Evolutionary conservation across 805 yeast genomes (phyloP), one percentile per base, ranked within the genome.

Genomic region (Yamadazyma insecticola): DNA sequence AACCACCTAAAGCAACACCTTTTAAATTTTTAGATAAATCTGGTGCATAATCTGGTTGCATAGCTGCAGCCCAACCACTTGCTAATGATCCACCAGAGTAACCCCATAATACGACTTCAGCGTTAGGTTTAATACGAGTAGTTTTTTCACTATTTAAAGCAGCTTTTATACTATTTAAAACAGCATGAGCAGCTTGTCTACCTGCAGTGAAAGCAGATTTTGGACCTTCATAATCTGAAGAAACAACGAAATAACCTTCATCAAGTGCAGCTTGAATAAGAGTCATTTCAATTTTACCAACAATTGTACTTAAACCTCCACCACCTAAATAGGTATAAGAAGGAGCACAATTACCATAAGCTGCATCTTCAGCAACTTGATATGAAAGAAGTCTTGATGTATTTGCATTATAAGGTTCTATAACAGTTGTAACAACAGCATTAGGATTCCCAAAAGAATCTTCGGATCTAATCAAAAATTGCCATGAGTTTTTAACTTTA

Each of bases 61-160:
- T 36, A 6, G 54, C 48, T 2, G 60, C 55, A 10, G 64, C 65
- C 68, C 68, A 62, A 6, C 57, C 50, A n/a, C 57, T 33, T 8
- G 67, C 62, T 18, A 60, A 33, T 1, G 63, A 46, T 6, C 66
- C 67, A 11, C 68, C 68, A 4, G 63, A 55, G 30, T 54, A 62
- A 1, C 68, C 68, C 59, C 58, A 57, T 24, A 61, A 16, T 5
- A 37, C 42, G 1, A 44, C 36, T 13, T 41, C 33, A 4, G 53
- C 53, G 28, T 42, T 40, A 5, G 37, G 12, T 2, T 31, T 22
- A 13, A 51, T 24, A 3, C 54, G 52, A 3, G 55, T 50, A 7
- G 33, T 18, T 12, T 43, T 36, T 4, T 16, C 28, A 23, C 44
- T 33, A 5, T 30, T 21, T 22, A 60, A 39, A 1, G 46, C 39